These are phyloP conservation scores for Neodidymelliopsis sp. DNA, from an alignment of 2,329 filamentous ascomycete species.

Conservation along the genomic window DNA sequence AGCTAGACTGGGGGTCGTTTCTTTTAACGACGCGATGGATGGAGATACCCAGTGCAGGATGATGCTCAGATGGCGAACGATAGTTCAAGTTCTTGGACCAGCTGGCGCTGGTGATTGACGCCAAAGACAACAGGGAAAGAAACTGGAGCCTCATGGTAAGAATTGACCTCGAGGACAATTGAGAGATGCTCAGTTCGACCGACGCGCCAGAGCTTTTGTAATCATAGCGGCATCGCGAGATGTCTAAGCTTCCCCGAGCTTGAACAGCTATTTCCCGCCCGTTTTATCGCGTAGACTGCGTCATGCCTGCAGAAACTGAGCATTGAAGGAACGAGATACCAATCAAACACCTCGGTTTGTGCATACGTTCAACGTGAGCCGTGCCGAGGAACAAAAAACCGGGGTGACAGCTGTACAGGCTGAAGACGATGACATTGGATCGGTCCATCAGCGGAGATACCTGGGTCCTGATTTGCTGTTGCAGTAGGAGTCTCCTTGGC, in stretches of 20 bases:
- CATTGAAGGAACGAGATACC: constrained; percentile 8
- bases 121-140: constrained; percentile 29
- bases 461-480: constrained; percentile 13
- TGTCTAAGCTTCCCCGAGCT: constrained; percentile 9
- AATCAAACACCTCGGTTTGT: constrained; percentile 27
- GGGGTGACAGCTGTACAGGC: constrained; percentile 3
- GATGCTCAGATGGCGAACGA: constrained; percentile 69
- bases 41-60: constrained; percentile 69
- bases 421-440: background rate
- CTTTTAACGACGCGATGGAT: constrained; percentile 67
- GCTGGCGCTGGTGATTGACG: constrained; percentile 30
- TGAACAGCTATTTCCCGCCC: constrained; percentile 9
- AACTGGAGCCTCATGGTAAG: constrained; percentile 38
- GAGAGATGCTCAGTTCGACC: constrained; percentile 9
- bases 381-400: constrained; percentile 5
- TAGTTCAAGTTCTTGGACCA: constrained; percentile 69
- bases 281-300: constrained; percentile 19
- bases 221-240: background rate
- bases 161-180: constrained; percentile 3
- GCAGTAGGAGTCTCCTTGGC: background rate
- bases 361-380: constrained; percentile 17
- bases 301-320: constrained; percentile 33
- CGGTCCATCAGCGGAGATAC: constrained; percentile 9
- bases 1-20: constrained; percentile 40
- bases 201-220: constrained; percentile 33